Evolutionary conservation across 2,329 filamentous ascomycete species (phyloP).

Genomic region (Venturia pyrina): DNA sequence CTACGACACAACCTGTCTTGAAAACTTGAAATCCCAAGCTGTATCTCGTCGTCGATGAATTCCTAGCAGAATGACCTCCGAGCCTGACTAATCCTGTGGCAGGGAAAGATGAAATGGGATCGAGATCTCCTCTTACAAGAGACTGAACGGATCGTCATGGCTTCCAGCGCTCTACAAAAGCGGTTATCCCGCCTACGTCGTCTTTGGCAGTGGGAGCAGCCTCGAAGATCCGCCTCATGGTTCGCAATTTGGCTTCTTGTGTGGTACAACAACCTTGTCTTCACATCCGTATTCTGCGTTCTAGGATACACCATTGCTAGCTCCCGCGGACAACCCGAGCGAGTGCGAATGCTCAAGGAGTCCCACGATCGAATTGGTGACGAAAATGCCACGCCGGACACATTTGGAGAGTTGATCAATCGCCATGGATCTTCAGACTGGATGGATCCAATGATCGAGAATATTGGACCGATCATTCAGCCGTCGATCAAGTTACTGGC

Average conservation of each 20-base stretch:
- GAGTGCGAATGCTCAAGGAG: neutral
- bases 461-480: conserved; percentile 1
- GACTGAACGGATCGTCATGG: conserved; percentile 29
- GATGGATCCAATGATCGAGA: conserved; percentile 8
- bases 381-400: neutral
- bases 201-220: conserved; percentile 6
- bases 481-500: neutral
- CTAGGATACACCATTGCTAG: neutral
- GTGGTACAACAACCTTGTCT: conserved; percentile 1
- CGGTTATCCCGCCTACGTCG: neutral
- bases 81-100: conserved; percentile 23
- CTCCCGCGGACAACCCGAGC: neutral
- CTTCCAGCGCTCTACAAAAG: conserved; percentile 17
- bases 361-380: neutral
- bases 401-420: conserved; percentile 7
- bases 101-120: conserved; percentile 23
- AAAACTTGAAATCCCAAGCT: too few relatives aligned
- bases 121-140: conserved; percentile 25
- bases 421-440: conserved; percentile 3
- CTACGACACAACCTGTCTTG: too few relatives aligned
- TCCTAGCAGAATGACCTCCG: too few relatives aligned
- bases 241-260: conserved; percentile 4
- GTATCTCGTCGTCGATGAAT: too few relatives aligned
- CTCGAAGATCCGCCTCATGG: neutral
- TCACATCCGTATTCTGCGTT: conserved; percentile 2